phyloP scores from a whole-genome alignment of 2,329 filamentous ascomycete species.

The Talaromyces rugulosus region DNA sequence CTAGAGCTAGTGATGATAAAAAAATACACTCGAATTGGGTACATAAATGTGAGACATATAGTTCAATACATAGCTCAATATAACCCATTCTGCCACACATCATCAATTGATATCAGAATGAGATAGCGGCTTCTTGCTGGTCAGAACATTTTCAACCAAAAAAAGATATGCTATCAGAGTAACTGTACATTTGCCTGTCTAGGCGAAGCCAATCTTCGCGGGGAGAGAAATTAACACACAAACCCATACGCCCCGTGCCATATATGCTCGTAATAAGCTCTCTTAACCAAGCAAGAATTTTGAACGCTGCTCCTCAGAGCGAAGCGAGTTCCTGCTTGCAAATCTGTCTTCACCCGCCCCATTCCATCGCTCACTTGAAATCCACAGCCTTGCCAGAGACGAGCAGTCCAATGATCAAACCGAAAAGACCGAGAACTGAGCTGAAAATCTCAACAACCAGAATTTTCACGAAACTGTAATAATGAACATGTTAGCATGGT shows the following conservation, averaged over 20 bases:
- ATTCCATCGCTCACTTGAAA: constrained; percentile 46
- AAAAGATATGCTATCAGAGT: neutral
- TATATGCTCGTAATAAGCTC: constrained; percentile 29
- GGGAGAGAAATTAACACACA: constrained; percentile 21
- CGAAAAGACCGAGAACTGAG: constrained; percentile 92
- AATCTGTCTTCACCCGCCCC: neutral
- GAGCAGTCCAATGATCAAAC: constrained; percentile 88
- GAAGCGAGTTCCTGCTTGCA: constrained; percentile 12
- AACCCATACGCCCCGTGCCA: constrained; percentile 36
- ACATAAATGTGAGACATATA: neutral
- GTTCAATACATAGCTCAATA: neutral
- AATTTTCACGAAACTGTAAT: constrained; percentile 86
- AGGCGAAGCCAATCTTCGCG: constrained; percentile 17
- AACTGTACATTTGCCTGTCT: constrained; percentile 19
- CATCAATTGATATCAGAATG: neutral
- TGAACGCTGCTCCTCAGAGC: constrained; percentile 20
- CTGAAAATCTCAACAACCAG: constrained; percentile 99
- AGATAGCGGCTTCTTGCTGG: neutral
- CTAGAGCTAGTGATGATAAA: neutral
- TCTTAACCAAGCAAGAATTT: constrained; percentile 2
- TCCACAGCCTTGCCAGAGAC: constrained; percentile 78
- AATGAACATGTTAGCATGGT: constrained; percentile 10
- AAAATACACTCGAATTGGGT: neutral
- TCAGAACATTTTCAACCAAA: neutral
- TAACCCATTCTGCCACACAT: neutral